Conservation (phyloP, 164 flowering plant genomes). For the Stephania japonica region DNA sequence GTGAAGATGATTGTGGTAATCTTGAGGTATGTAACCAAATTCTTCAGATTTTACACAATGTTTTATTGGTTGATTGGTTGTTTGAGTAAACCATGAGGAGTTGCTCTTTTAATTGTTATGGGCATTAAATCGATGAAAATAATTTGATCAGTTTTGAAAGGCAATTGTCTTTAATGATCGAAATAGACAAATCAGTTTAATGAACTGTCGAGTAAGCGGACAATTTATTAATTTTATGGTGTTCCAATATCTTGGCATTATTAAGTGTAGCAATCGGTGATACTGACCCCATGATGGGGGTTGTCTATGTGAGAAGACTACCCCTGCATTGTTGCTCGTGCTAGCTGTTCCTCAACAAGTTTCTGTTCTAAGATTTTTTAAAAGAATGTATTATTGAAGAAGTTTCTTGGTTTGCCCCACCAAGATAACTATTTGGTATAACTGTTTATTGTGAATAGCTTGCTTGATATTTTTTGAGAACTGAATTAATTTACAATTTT, state of each 20-base stretch:
- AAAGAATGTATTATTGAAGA: not conserved
- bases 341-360: not conserved
- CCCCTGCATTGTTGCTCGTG: not conserved
- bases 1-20: constrained; percentile 67
- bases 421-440: not conserved
- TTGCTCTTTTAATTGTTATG: not conserved
- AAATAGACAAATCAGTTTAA: not conserved
- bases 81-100: not conserved
- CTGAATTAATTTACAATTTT: not conserved
- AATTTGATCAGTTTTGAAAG: not conserved
- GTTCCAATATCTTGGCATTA: not conserved
- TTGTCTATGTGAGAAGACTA: not conserved
- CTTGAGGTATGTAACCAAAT: constrained; percentile 54
- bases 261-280: not conserved
- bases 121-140: not conserved
- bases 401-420: not conserved
- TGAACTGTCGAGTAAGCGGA: not conserved
- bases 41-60: not conserved
- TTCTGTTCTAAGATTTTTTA: not conserved
- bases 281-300: not conserved
- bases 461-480: not conserved
- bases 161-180: not conserved
- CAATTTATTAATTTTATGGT: not conserved
- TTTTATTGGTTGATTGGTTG: not conserved
- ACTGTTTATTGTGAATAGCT: not conserved